A percentile compares a stretch with the other conserved stretches of the same genome.
Evolutionary conservation across 805 yeast genomes (phyloP).

Genomic region (Candida vaughaniae): DNA sequence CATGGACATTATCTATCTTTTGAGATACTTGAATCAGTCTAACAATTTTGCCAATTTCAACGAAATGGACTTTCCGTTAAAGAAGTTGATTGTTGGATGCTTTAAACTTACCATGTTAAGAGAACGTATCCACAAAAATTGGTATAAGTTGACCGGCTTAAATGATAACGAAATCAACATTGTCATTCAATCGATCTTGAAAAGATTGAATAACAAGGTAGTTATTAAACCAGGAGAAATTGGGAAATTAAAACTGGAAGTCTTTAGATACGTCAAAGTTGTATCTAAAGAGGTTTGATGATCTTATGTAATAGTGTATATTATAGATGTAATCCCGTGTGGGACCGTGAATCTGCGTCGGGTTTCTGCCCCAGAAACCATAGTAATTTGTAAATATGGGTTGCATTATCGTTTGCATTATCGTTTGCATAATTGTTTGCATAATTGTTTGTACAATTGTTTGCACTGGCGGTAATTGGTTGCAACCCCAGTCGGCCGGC

Average conservation of each 20-base stretch:
- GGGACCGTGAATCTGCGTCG: too few species aligned
- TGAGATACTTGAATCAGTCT: slow-evolving; percentile 44
- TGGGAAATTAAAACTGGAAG: slow-evolving; percentile 35
- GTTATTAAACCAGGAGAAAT: slow-evolving; percentile 37
- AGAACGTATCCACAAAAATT: slow-evolving; percentile 28
- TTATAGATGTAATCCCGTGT: too few species aligned
- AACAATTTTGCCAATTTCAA: slow-evolving; percentile 44
- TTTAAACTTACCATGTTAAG: slow-evolving; percentile 36
- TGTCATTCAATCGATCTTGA: slow-evolving; percentile 34
- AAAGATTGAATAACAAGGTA: slow-evolving; percentile 42
- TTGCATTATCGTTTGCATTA: too few species aligned
- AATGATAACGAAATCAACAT: slow-evolving; percentile 32
- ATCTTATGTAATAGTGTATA: slow-evolving; percentile 6
- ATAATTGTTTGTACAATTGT: too few species aligned
- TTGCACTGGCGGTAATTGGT: too few species aligned
- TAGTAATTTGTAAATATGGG: too few species aligned
- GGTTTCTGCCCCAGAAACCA: too few species aligned
- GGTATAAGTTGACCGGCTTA: slow-evolving; percentile 39
- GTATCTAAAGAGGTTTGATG: slow-evolving; percentile 21
- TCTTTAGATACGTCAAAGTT: slow-evolving; percentile 43
- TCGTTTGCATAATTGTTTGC: too few species aligned
- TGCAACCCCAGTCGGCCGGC: too few species aligned
- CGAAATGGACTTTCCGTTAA: slow-evolving; percentile 43
- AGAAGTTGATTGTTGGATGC: slow-evolving; percentile 42
- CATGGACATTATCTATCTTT: slow-evolving; percentile 46